Percentiles rank a stretch among this genome's conserved stretches.
Evolutionary conservation across 1,284 basidiomycete genomes (phyloP).

Genomic region (Apiotrichum porosum): DNA sequence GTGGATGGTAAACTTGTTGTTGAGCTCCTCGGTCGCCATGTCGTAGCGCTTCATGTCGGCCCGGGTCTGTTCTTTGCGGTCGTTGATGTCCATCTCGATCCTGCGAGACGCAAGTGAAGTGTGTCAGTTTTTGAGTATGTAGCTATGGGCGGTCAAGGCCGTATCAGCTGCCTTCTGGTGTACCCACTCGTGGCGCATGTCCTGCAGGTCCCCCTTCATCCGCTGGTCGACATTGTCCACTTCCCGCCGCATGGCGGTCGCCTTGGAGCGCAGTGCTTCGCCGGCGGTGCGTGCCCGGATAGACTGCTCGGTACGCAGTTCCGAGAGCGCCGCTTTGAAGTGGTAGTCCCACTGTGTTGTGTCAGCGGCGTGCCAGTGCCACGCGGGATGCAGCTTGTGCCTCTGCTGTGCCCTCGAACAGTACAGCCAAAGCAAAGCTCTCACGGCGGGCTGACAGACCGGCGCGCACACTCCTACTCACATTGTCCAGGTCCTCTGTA

Average conservation of each 20-base stretch:
- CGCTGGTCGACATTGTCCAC: constrained; percentile 81
- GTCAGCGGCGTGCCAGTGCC: too few species aligned
- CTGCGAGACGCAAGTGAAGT: constrained; percentile 8
- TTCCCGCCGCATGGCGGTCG: constrained; percentile 74
- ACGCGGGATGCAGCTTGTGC: too few species aligned
- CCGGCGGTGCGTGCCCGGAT: constrained; percentile 81
- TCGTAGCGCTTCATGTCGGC: constrained; percentile 81
- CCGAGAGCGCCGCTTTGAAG: constrained; percentile 87
- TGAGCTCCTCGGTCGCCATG: constrained; percentile 82
- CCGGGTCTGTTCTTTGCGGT: constrained; percentile 86
- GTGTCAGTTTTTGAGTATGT: not conserved
- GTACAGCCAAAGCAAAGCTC: not conserved
- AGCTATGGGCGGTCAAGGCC: too few species aligned
- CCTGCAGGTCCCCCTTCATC: constrained; percentile 88
- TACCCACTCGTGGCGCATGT: constrained; percentile 57
- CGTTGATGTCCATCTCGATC: constrained; percentile 96
- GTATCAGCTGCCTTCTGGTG: too few species aligned
- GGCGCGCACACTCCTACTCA: constrained; percentile 54
- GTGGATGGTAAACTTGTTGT: constrained; percentile 78
- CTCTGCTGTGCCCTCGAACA: too few species aligned
- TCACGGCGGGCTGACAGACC: not conserved
- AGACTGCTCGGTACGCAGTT: constrained; percentile 81
- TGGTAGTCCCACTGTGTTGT: constrained; percentile 82
- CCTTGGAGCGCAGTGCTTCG: constrained; percentile 69
- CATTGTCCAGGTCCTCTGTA: constrained; percentile 84